Evolutionary conservation across 306 rosid genomes (phyloP).

Genomic region (Vigna nakashimae): DNA sequence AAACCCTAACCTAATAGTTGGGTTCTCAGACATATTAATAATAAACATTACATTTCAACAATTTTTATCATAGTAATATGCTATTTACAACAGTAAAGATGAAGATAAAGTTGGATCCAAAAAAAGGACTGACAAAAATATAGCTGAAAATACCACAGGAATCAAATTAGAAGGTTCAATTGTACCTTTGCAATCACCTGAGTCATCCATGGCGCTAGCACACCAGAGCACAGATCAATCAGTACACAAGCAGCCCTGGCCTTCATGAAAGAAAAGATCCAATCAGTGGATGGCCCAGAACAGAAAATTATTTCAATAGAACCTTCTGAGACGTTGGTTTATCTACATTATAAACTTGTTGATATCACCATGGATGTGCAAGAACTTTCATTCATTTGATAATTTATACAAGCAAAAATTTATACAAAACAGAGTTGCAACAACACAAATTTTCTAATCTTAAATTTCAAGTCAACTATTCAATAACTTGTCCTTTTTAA

Average conservation of each 20-base stretch:
- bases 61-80: too few species aligned
- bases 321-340: not conserved
- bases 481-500: too few species aligned
- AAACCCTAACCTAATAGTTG: too few species aligned
- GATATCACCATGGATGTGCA: not conserved
- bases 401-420: not conserved
- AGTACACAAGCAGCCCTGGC: conserved; percentile 93
- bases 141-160: conserved; percentile 7
- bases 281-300: conserved; percentile 37
- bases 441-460: not conserved
- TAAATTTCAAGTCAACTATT: too few species aligned
- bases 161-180: conserved; percentile 33
- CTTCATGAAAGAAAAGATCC: conserved; percentile 49
- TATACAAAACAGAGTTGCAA: not conserved
- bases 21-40: too few species aligned
- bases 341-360: not conserved
- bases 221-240: conserved; percentile 83
- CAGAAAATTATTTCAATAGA: conserved; percentile 39
- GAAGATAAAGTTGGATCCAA: conserved; percentile 10
- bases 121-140: not conserved
- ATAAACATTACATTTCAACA: too few species aligned
- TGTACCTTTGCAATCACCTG: conserved; percentile 87
- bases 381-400: not conserved
- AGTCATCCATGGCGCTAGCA: conserved; percentile 87
- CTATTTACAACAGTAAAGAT: not conserved